Evolutionary conservation across 352 stramenopile species (phyloP), one percentile per base, ranked within the genome.

Genomic region (Phytophthora tubulina): DNA sequence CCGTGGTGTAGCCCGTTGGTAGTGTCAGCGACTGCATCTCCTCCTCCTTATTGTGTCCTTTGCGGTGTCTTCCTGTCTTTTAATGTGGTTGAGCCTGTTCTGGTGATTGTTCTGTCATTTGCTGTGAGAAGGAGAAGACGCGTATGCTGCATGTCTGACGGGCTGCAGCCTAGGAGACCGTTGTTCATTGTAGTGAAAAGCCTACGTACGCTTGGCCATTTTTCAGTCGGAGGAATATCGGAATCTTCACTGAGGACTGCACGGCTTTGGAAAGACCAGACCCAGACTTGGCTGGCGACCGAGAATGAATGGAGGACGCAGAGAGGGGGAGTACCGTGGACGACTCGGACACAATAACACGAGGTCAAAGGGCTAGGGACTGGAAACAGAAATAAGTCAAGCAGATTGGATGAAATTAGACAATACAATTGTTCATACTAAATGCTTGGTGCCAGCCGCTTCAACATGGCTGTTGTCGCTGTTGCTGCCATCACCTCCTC

Each of bases 191-290:
- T 44, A 30, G 11, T 70, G 8, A 62, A 21, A 31, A 51, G 48
- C 38, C 36, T 64, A 93, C 84, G 84, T 92, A 94, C 86, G 86
- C 81, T 94, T 94, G 78, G 70, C 84, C 86, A 94, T 94, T 88
- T 90, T 90, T 85, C 84, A 88, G 81, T 90, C 85, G 86, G 72
- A 92, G 79, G 86, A 94, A 91, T 81, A 79, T 79, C 70, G 76
- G 73, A 84, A 79, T 84, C 73, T 84, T 83, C 64, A 79, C 64
- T 80, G 63, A 75, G 61, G 45, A 62, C 67, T 55, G 50, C 49
- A 39, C 48, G 50, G 36, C 51, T 42, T 53, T 60, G 13, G 33
- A 57, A 27, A 57, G 30, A 35, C 30, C 39, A 53, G 27, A 27
- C 21, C 51, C 41, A 39, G 30, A n/a, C 49, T 59, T 73, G 62